These are phyloP conservation scores for Plasmodium knowlesi DNA, from an alignment of 169 alveolate genomes.

Conservation along the genomic window DNA sequence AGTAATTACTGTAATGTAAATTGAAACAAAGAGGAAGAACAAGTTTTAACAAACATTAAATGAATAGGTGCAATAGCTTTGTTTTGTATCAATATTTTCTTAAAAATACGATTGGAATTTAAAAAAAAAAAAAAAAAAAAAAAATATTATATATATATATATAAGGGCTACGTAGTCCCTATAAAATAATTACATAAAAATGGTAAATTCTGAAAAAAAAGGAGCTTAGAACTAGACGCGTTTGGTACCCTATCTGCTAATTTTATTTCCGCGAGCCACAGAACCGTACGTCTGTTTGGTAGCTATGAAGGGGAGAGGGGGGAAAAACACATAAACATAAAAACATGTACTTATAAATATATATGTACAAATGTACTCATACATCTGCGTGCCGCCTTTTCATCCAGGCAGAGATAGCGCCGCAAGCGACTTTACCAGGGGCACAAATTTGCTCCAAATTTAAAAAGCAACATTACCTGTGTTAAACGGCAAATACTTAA, in stretches of 20 bases:
- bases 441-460: background rate
- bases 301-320: slow-evolving; percentile 21
- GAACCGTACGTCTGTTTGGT: slow-evolving; percentile 75
- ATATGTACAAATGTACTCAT: background rate
- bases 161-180: background rate
- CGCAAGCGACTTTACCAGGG: background rate
- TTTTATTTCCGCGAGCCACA: slow-evolving; percentile 54
- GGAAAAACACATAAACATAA: background rate
- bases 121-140: slow-evolving; percentile 35
- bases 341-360: background rate
- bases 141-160: background rate
- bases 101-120: slow-evolving; percentile 2
- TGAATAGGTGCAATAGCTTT: slow-evolving; percentile 10
- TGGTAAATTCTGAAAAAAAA: background rate
- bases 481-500: slow-evolving; percentile 86
- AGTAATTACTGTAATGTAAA: slow-evolving; percentile 1
- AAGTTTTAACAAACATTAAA: slow-evolving; percentile 48
- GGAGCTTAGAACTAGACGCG: background rate
- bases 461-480: slow-evolving; percentile 72
- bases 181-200: slow-evolving; percentile 14
- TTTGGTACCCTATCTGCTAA: slow-evolving; percentile 2
- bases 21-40: slow-evolving; percentile 16
- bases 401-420: background rate
- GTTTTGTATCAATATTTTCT: background rate
- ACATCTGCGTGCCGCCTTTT: background rate